Evolutionary conservation across 2,329 filamentous ascomycete genomes (phyloP), one percentile per base, ranked within the genome.

Genomic region (Ramularia collo-cygni): DNA sequence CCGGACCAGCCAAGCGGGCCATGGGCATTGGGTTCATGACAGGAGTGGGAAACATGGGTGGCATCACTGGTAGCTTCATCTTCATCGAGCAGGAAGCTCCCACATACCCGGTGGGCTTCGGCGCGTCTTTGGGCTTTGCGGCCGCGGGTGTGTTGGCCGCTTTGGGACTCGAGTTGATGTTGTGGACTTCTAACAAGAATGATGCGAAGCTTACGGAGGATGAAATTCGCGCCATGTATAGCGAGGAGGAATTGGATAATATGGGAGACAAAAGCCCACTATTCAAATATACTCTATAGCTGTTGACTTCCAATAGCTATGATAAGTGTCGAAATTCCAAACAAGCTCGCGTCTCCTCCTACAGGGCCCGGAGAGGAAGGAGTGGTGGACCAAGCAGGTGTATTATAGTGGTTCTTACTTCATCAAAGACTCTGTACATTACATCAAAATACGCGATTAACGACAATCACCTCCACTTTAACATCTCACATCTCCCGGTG

Each of bases 41-140:
- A 8, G 37, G 39, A 9, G 30, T 47, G 6, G 47, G 43, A 14
- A 53, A 52, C 37, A 35, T 53, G 9, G 31, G 28, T 7, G 38
- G 29, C 13, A 30, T 32, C 10, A 37, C 43, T 26, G 38, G 36
- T 15, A 18, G 17, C 12, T 19, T 29, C 9, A 48, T 48, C 8
- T 54, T 48, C 21, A 40, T 51, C 13, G 67, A 77, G 17, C 66
- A 77, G 15, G 64, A 79, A 1, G 60, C 58, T 1, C 72, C 72
- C 0, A 63, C 64, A n/a, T 75, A 74, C 43, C 58, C 66, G 4
- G 63, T 73, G 1, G 72, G 71, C 0, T 71, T 75, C 47, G 61
- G 67, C 43, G 27, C 41, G 3, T 44, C 37, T 10, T 27, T 44
- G 18, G 40, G 33, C 5, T 47, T 54, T 2, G 33, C 51, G 8